A percentile compares a stretch with the other conserved stretches of the same genome.
These are phyloP conservation scores for Auricularia auricula-judae DNA, from an alignment of 768 basidiomycete genomes.

Conservation along the genomic window DNA sequence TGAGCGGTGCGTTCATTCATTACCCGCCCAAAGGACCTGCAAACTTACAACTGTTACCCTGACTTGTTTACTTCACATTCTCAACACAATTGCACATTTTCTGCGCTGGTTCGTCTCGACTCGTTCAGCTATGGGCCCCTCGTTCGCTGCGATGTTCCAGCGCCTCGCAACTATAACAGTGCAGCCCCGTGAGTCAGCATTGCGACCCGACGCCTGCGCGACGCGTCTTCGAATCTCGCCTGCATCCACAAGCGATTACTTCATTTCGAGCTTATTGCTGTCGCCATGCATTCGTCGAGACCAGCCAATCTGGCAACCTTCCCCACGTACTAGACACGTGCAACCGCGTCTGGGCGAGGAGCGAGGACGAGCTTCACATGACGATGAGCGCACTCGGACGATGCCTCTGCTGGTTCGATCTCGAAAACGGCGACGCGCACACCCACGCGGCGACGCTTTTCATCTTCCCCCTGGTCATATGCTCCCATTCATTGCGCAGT, in stretches of 20 bases:
- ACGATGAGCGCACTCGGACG: neutral
- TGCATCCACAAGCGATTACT: too few relatives aligned
- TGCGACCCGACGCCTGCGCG: neutral
- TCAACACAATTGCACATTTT: too few relatives aligned
- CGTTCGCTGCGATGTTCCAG: constrained; percentile 83
- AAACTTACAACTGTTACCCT: neutral
- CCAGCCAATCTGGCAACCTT: too few relatives aligned
- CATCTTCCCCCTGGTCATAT: constrained; percentile 7
- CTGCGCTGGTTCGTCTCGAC: constrained; percentile 3
- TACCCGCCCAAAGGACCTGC: too few relatives aligned
- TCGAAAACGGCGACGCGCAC: neutral
- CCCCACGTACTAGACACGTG: too few relatives aligned
- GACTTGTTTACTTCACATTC: neutral
- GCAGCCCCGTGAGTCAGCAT: constrained; percentile 64
- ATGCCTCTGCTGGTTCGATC: neutral
- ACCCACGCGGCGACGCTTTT: constrained; percentile 9
- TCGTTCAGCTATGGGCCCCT: constrained; percentile 63
- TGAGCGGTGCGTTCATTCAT: constrained; percentile 47
- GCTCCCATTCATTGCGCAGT: constrained; percentile 23
- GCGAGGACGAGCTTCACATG: neutral
- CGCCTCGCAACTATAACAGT: constrained; percentile 67
- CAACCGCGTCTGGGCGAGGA: neutral
- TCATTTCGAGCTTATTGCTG: too few relatives aligned
- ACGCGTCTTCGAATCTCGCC: neutral
- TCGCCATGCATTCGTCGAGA: too few relatives aligned